Evolutionary conservation across 106 monocot genomes (phyloP).

Genomic region (Gastrodia elata): DNA sequence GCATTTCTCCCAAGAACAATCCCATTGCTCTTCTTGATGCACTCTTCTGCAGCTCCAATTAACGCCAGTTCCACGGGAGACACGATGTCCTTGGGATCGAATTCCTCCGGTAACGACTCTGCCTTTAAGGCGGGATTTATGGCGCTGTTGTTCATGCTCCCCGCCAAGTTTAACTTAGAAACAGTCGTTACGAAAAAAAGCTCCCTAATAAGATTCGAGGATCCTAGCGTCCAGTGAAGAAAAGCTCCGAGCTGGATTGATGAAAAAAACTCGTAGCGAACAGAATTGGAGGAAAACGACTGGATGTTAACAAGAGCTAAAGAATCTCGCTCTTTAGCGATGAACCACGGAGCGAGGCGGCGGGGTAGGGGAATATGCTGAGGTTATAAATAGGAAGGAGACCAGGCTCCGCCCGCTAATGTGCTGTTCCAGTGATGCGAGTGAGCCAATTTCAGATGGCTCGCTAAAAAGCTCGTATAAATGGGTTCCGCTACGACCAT

Average conservation of each 20-base stretch:
- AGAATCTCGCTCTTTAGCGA: too few relatives aligned
- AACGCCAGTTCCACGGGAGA: neutral
- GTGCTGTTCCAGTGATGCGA: too few relatives aligned
- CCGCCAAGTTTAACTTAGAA: conserved; percentile 6
- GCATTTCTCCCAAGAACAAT: conserved; percentile 77
- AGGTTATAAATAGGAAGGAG: conserved; percentile 15
- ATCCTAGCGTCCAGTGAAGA: neutral
- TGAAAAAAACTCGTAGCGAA: neutral
- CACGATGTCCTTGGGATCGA: conserved; percentile 23
- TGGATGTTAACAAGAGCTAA: too few relatives aligned
- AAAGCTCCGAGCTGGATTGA: neutral
- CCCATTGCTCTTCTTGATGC: conserved; percentile 21
- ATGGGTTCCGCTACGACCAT: too few relatives aligned
- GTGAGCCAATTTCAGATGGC: too few relatives aligned
- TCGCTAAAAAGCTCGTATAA: too few relatives aligned
- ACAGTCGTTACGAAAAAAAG: too few relatives aligned
- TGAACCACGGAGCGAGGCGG: conserved; percentile 19
- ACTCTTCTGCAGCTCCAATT: neutral
- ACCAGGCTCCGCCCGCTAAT: too few relatives aligned
- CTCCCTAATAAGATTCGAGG: neutral
- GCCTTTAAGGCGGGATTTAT: conserved; percentile 19
- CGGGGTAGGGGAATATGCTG: conserved; percentile 46
- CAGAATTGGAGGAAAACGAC: too few relatives aligned
- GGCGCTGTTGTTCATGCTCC: conserved; percentile 6
- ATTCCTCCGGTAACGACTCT: conserved; percentile 27